A percentile compares a stretch with the other conserved stretches of the same genome.
Conservation (phyloP, 306 rosid species). For the Quercus gilva region DNA sequence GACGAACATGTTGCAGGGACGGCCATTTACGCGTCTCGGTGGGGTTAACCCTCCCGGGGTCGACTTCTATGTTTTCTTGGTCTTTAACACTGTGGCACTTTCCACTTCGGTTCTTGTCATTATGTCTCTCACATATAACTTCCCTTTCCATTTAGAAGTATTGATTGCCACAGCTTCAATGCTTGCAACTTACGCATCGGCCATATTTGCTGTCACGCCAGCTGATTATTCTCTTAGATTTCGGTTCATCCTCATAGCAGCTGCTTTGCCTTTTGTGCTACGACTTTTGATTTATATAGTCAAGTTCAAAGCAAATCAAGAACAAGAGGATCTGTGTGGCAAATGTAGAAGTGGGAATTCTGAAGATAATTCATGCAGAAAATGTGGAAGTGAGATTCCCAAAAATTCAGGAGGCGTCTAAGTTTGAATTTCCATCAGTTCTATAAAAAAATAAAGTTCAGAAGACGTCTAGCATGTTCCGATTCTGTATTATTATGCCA, state of each 20-base stretch:
- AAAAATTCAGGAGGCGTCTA: too few species aligned
- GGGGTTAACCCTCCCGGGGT: too few species aligned
- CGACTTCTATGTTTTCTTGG: conserved; percentile 14
- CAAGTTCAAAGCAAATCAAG: too few species aligned
- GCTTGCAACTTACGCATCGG: conserved; percentile 26
- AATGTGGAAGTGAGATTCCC: too few species aligned
- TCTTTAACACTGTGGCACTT: conserved; percentile 23
- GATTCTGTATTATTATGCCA: too few species aligned
- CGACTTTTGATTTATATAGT: background rate
- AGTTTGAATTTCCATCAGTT: too few species aligned
- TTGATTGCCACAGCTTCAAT: conserved; percentile 19
- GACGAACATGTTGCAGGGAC: conserved; percentile 8
- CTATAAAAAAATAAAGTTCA: too few species aligned
- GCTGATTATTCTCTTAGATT: background rate
- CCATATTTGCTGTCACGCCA: conserved; percentile 33
- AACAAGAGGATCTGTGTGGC: too few species aligned
- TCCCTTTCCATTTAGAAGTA: conserved; percentile 27
- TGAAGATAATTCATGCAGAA: too few species aligned
- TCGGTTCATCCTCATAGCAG: conserved; percentile 21
- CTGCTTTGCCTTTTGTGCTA: conserved; percentile 8
- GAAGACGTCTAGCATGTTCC: too few species aligned
- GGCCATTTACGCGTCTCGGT: conserved; percentile 16
- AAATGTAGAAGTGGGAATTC: too few species aligned
- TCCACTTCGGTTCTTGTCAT: conserved; percentile 12
- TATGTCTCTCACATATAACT: conserved; percentile 11